These are phyloP conservation scores for Moricandia moricandioides DNA, from an alignment of 345 rosid species.

Conservation along the genomic window DNA sequence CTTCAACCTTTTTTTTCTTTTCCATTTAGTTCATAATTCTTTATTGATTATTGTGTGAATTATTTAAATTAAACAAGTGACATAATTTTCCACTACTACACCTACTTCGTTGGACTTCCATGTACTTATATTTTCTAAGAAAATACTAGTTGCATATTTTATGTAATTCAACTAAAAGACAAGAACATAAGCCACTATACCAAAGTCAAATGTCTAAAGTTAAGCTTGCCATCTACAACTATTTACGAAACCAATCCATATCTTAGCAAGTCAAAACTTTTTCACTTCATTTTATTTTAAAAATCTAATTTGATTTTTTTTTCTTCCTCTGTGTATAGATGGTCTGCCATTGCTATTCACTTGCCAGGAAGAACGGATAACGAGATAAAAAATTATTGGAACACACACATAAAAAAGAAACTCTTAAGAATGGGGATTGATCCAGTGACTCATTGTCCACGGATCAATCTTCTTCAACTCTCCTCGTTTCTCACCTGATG, in stretches of 20 bases:
- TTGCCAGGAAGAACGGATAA: constrained; percentile 66
- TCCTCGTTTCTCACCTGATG: constrained; percentile 32
- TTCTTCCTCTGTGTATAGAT: constrained; percentile 35
- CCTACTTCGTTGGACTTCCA: constrained; percentile 39
- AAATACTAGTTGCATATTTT: constrained; percentile 20
- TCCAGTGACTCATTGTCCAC: constrained; percentile 64
- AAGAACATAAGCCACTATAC: constrained; percentile 23
- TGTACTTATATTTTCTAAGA: constrained; percentile 6
- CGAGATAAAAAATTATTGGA: constrained; percentile 72
- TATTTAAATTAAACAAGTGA: constrained; percentile 13
- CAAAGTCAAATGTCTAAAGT: constrained; percentile 33
- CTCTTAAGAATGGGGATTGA: constrained; percentile 82
- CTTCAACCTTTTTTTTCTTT: background rate
- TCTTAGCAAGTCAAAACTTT: constrained; percentile 7
- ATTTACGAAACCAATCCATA: constrained; percentile 3
- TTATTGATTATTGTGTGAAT: background rate
- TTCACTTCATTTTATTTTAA: background rate
- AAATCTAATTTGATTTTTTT: background rate
- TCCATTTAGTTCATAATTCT: background rate
- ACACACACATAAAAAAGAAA: constrained; percentile 68
- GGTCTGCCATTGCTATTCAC: constrained; percentile 70
- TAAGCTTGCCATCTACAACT: constrained; percentile 25
- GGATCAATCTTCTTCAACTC: constrained; percentile 35
- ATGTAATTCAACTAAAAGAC: constrained; percentile 18
- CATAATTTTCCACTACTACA: constrained; percentile 37